These are phyloP conservation scores for Hirsutella thompsonii DNA, from an alignment of 2,329 filamentous ascomycete species.

Conservation along the genomic window DNA sequence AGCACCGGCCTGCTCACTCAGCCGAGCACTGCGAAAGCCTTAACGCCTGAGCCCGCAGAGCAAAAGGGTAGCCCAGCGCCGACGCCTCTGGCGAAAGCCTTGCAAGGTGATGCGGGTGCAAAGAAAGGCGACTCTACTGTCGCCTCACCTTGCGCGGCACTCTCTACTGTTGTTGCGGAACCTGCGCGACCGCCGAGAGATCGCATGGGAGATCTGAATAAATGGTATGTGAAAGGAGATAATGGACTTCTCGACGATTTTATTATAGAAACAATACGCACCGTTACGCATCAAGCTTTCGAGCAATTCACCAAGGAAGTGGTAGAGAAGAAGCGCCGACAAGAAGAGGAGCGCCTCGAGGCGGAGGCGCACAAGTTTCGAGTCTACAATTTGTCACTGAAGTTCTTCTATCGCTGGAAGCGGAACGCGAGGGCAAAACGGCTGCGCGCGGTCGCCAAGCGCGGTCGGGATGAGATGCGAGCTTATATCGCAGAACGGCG, in stretches of 20 bases:
- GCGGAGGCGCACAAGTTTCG: conserved; percentile 35
- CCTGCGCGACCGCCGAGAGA: conserved; percentile 19
- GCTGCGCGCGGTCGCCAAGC: conserved; percentile 34
- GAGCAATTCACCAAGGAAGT: conserved; percentile 26
- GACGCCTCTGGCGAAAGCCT: no score
- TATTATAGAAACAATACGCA: conserved; percentile 28
- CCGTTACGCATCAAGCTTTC: conserved; percentile 29
- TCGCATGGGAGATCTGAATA: conserved; percentile 33
- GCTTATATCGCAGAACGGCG: conserved; percentile 28
- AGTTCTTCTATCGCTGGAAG: conserved; percentile 45
- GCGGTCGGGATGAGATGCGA: conserved; percentile 37
- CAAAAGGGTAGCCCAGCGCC: no score
- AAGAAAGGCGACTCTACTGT: background rate
- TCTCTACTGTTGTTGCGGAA: conserved; percentile 5
- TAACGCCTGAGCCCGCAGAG: no score
- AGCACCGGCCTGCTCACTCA: no score
- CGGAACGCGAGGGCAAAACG: conserved; percentile 32
- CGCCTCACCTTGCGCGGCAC: conserved; percentile 2
- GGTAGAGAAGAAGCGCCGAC: conserved; percentile 26
- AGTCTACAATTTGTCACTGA: conserved; percentile 34
- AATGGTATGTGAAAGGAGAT: conserved; percentile 43
- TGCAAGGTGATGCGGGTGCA: no score
- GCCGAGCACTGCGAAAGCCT: no score
- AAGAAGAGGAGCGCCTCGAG: conserved; percentile 34
- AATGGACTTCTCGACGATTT: conserved; percentile 39